Conservation (phyloP, 176 grass and related monocot species). For the Oryza australiensis region DNA sequence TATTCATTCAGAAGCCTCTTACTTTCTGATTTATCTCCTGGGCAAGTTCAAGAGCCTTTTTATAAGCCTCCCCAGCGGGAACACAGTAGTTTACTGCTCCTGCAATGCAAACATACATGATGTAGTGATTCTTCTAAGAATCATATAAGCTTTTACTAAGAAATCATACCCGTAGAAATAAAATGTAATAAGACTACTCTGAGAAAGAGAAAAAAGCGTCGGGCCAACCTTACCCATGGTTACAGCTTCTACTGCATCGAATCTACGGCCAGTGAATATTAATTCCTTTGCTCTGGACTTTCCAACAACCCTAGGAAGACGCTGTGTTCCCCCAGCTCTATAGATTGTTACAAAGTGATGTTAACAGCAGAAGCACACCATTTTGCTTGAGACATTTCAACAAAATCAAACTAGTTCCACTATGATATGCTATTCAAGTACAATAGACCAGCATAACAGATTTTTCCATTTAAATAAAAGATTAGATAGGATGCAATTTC, state of each 20-base stretch:
- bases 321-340: constrained; percentile 88
- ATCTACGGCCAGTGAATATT: constrained; percentile 83
- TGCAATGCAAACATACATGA: constrained; percentile 36
- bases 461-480: not conserved
- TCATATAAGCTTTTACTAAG: not conserved
- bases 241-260: constrained; percentile 73
- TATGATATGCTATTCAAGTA: not conserved
- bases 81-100: constrained; percentile 85
- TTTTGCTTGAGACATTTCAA: not conserved
- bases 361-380: constrained; percentile 38
- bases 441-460: not conserved
- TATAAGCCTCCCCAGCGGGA: constrained; percentile 63
- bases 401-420: not conserved
- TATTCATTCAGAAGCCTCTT: constrained; percentile 7
- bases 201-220: not conserved
- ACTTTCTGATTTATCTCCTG: constrained; percentile 86
- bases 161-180: constrained; percentile 8
- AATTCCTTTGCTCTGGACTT: constrained; percentile 81
- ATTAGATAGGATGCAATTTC: not conserved
- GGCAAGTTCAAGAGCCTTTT: constrained; percentile 77
- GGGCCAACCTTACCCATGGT: constrained; percentile 47
- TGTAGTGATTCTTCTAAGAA: not conserved
- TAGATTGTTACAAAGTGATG: constrained; percentile 29
- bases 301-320: constrained; percentile 89
- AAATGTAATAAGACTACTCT: not conserved